phyloP scores from a whole-genome alignment of 306 rosid species.

The Phaseolus lunatus region DNA sequence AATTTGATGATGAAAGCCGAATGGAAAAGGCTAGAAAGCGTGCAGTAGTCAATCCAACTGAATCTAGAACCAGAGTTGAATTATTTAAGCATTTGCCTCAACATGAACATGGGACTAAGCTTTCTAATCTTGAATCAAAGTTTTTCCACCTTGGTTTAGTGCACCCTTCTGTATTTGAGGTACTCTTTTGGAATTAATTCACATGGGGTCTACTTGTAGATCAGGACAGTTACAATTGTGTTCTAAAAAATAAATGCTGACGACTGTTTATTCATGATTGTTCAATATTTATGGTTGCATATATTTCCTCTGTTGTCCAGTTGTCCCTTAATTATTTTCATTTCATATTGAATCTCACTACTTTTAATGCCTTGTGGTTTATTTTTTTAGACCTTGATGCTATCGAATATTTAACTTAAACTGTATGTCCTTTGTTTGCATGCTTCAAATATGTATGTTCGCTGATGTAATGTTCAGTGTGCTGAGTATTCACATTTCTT shows the following conservation, averaged over 20 bases:
- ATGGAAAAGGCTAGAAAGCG: slow-evolving; percentile 83
- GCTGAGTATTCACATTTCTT: background rate
- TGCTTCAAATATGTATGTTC: background rate
- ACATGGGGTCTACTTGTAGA: slow-evolving; percentile 9
- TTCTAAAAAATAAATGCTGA: slow-evolving; percentile 14
- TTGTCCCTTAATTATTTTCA: background rate
- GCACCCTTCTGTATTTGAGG: slow-evolving; percentile 91
- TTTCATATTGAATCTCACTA: slow-evolving; percentile 7
- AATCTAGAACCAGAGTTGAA: slow-evolving; percentile 84
- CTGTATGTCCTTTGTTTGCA: slow-evolving; percentile 5
- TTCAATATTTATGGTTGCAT: slow-evolving; percentile 20
- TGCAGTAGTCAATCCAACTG: slow-evolving; percentile 76
- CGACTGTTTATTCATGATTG: slow-evolving; percentile 8
- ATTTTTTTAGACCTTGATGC: background rate
- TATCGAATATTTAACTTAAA: background rate
- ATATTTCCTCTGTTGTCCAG: background rate
- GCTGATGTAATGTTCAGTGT: background rate
- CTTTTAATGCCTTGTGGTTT: too few species aligned
- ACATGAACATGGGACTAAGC: slow-evolving; percentile 76
- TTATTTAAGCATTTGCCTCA: slow-evolving; percentile 91
- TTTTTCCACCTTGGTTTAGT: slow-evolving; percentile 75
- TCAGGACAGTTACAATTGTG: slow-evolving; percentile 16
- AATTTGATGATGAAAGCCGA: slow-evolving; percentile 76
- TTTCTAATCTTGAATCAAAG: slow-evolving; percentile 74
- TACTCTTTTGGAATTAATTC: slow-evolving; percentile 42